Conservation (phyloP, 495 filamentous ascomycete species). For the Aspergillus wentii region DNA sequence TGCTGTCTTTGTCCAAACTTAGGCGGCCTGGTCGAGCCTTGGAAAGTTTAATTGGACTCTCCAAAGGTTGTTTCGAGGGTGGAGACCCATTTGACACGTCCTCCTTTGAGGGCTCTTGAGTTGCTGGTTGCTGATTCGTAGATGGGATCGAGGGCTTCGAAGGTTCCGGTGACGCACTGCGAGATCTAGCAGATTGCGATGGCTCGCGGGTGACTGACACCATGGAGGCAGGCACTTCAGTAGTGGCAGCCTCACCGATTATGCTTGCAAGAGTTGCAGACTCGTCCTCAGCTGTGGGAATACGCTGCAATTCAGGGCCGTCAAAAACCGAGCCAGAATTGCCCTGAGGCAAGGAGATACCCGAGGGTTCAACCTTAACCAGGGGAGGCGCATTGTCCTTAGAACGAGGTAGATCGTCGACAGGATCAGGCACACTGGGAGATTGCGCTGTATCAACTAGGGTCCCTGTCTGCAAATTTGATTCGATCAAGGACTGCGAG, state of each 20-base stretch:
- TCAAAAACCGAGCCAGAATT: neutral
- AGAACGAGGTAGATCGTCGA: too few relatives aligned
- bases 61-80: slow-evolving; percentile 23
- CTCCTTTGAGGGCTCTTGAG: too few relatives aligned
- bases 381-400: too few relatives aligned
- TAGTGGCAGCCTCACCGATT: neutral
- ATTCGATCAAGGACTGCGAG: too few relatives aligned
- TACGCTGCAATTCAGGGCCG: neutral
- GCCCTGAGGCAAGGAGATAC: too few relatives aligned
- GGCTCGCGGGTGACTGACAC: neutral
- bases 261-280: neutral
- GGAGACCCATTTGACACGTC: slow-evolving; percentile 1
- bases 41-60: slow-evolving; percentile 39
- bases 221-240: neutral
- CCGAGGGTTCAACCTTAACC: too few relatives aligned
- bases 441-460: too few relatives aligned
- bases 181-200: neutral
- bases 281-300: neutral
- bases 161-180: neutral
- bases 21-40: slow-evolving; percentile 21
- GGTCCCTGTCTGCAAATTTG: too few relatives aligned
- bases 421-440: too few relatives aligned
- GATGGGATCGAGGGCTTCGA: too few relatives aligned
- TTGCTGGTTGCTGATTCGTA: too few relatives aligned
- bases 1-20: slow-evolving; percentile 18